Evolutionary conservation across 2,329 filamentous ascomycete species (phyloP).

Genomic region (Fusarium sp.): DNA sequence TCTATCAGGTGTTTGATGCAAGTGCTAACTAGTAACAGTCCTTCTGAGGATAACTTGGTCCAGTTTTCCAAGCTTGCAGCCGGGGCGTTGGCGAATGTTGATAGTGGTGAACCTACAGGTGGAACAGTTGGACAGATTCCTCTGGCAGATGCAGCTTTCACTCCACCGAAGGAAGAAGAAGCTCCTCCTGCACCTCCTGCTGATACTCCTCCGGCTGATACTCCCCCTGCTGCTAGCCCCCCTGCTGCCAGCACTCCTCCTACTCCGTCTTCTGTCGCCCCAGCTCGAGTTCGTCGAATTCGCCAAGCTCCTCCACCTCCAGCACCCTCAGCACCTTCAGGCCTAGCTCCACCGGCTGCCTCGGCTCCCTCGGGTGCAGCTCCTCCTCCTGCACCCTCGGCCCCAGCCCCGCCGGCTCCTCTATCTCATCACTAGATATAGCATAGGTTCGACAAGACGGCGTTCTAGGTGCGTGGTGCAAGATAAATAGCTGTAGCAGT

Average conservation of each 20-base stretch:
- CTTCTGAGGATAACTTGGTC: slow-evolving; percentile 33
- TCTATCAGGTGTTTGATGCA: rapidly evolving
- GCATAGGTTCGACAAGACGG: no score
- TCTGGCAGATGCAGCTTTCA: slow-evolving; percentile 35
- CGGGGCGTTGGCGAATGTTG: slow-evolving; percentile 33
- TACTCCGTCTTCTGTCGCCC: no score
- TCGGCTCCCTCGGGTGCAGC: slow-evolving; percentile 3
- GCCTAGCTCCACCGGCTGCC: slow-evolving; percentile 11
- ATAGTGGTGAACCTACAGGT: slow-evolving; percentile 30
- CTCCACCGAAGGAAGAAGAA: slow-evolving; percentile 22
- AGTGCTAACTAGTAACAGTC: background rate
- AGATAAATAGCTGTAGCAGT: no score
- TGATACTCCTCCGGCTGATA: background rate
- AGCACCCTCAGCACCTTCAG: no score
- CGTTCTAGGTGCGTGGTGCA: no score
- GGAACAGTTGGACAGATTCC: slow-evolving; percentile 39
- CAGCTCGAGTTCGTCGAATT: no score
- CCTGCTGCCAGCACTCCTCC: background rate
- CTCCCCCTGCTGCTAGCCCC: background rate
- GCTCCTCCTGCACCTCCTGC: background rate
- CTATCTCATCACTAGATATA: no score
- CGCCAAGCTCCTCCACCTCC: slow-evolving; percentile 8
- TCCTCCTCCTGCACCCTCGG: background rate
- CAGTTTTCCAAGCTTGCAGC: slow-evolving; percentile 34
- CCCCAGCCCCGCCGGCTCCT: background rate